Base-by-base conservation (phyloP, 352 stramenopile genomes). In the Phytopythium mirpurense region DNA sequence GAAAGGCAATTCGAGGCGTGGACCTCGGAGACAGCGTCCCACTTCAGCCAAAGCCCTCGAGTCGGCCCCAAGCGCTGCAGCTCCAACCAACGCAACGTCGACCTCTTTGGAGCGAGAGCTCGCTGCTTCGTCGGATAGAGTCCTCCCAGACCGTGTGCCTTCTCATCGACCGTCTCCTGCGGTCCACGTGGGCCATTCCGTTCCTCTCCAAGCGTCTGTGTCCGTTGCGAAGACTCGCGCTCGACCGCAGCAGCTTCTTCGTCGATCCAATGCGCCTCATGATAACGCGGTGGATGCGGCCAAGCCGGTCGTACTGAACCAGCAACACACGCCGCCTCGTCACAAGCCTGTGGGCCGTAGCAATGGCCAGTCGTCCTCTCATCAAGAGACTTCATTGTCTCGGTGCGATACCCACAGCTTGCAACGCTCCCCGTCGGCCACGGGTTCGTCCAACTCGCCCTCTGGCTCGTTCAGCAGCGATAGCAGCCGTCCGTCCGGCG, bases 401-500 rank as follows among this genome's bases (percentile, higher is more conserved):
- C 16, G 31, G 15, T 51, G 53, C 27, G 40, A 32, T 52, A 54
- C 36, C 63, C 51, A 53, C 42, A 42, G 14, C 44, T 53, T 18
- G 59, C 53, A 12, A 43, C 64, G 43, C 56, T 42, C 26, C 58
- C 52, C 27, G 14, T 62, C 51, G 5, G 24, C 50, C 2, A 12
- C 36, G 5, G n/a, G 15, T 6, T 46, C 50, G 3, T 19, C 38
- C 2, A 27, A 19, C 19, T 51, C 27, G 8, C 21, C 24, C 14
- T 49, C 45, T 4, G 23, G n/a, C 0, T 54, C 47, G 6, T 45
- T 45, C 34, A 44, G 47, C 18, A 51, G 29, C 9, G 53, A 27
- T 27, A 53, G 21, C 21, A 63, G 54, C 41, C 56, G 56, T 9
- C 36, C 32, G 11, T 63, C 34, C n/a, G n/a, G n/a, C 8, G 19